A percentile compares a stretch with the other conserved stretches of the same genome.
Evolutionary conservation across 768 basidiomycete species (phyloP).

Genomic region (Galerina sulciceps): DNA sequence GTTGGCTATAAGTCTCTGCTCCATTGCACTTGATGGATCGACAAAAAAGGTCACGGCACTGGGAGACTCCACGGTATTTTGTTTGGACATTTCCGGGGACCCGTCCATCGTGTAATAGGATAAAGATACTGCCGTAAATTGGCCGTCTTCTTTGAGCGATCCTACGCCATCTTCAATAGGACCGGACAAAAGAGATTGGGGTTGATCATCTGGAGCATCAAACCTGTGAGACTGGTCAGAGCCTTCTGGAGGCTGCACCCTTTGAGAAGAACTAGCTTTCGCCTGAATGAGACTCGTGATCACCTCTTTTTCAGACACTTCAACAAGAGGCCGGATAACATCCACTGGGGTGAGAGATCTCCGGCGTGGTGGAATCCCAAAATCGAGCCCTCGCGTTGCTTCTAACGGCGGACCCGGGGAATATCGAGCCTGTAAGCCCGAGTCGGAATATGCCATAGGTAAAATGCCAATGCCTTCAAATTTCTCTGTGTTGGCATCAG

Average conservation of each 20-base stretch:
- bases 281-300: no score
- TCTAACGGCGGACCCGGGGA: background rate
- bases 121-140: conserved; percentile 24
- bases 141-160: conserved; percentile 8
- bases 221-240: no score
- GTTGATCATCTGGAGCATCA: no score
- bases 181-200: no score
- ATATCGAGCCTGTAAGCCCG: background rate
- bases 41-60: background rate
- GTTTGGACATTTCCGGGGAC: conserved; percentile 3
- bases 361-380: conserved; percentile 4
- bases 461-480: background rate
- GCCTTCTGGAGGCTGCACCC: no score
- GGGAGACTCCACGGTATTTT: background rate
- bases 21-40: background rate
- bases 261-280: no score
- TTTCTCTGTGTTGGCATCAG: background rate
- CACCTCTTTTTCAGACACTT: no score
- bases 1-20: background rate
- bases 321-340: no score
- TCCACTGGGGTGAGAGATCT: background rate
- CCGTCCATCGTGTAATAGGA: conserved; percentile 30
- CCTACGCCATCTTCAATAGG: conserved; percentile 4
- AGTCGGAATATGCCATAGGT: conserved; percentile 3
- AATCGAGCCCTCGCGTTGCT: background rate